Percentiles rank a stretch among this genome's conserved stretches.
These are phyloP conservation scores for Capronia coronata DNA, from an alignment of 2,329 filamentous ascomycete species.

Conservation along the genomic window DNA sequence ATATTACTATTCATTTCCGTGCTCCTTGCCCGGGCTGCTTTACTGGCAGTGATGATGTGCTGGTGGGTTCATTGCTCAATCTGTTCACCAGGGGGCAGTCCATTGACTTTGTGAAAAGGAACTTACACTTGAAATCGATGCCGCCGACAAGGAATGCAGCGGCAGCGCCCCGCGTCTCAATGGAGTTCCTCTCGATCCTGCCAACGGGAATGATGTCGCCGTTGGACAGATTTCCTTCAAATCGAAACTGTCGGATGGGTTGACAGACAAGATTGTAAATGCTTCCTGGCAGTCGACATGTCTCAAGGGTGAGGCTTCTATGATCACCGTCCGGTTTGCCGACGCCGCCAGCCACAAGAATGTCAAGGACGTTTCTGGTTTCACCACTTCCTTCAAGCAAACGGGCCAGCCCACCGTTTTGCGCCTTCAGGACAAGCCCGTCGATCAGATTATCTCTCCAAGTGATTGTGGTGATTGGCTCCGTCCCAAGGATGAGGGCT, in stretches of 20 bases:
- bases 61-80: constrained; percentile 19
- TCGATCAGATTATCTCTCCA: constrained; percentile 24
- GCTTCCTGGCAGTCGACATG: constrained; percentile 31
- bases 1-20: constrained; percentile 22
- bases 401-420: constrained; percentile 29
- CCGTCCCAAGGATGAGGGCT: constrained; percentile 11
- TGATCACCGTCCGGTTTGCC: constrained; percentile 31
- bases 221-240: constrained; percentile 29
- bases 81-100: not conserved
- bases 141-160: constrained; percentile 29
- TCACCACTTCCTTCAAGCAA: constrained; percentile 33
- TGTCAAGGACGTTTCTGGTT: constrained; percentile 29
- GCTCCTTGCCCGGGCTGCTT: constrained; percentile 25
- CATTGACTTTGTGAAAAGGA: constrained; percentile 25
- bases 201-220: constrained; percentile 7
- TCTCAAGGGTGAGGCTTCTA: constrained; percentile 29
- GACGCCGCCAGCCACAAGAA: constrained; percentile 24
- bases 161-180: constrained; percentile 30
- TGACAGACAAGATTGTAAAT: constrained; percentile 19
- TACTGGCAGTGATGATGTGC: constrained; percentile 16
- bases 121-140: constrained; percentile 29
- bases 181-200: constrained; percentile 26
- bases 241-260: constrained; percentile 22
- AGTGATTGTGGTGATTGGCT: constrained; percentile 27
- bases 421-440: constrained; percentile 29